These are phyloP conservation scores for Glarea lozoyensis DNA, from an alignment of 495 filamentous ascomycete species.

Conservation along the genomic window DNA sequence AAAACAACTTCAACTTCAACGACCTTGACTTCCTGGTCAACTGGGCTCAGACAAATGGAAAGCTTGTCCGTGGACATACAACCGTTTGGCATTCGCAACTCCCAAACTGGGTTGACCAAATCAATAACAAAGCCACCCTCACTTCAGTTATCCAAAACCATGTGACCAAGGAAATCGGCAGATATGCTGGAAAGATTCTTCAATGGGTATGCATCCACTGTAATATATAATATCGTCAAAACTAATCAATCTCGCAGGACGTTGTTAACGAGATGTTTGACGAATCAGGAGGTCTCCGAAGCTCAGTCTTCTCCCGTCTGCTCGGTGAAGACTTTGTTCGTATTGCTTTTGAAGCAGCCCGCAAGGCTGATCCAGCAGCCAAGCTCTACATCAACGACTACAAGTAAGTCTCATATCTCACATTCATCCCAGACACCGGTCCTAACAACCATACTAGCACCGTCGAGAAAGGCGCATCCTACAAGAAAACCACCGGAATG, in stretches of 20 bases:
- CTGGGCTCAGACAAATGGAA: slow-evolving; percentile 46
- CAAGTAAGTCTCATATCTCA: slow-evolving; percentile 39
- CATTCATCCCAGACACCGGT: neutral
- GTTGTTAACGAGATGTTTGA: slow-evolving; percentile 63
- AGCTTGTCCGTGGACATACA: slow-evolving; percentile 54
- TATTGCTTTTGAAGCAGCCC: slow-evolving; percentile 55
- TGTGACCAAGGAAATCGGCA: slow-evolving; percentile 44
- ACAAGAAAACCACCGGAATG: slow-evolving; percentile 55
- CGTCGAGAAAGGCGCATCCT: slow-evolving; percentile 19
- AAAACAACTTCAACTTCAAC: slow-evolving; percentile 14
- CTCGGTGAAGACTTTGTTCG: slow-evolving; percentile 45
- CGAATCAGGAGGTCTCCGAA: slow-evolving; percentile 49
- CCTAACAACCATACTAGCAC: neutral
- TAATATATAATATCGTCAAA: neutral
- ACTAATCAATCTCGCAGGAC: slow-evolving; percentile 28
- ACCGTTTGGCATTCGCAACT: slow-evolving; percentile 58
- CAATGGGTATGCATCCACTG: slow-evolving; percentile 36
- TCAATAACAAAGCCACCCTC: slow-evolving; percentile 40
- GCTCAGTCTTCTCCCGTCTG: slow-evolving; percentile 48
- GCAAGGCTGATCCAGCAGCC: slow-evolving; percentile 45
- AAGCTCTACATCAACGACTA: slow-evolving; percentile 66
- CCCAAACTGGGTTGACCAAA: slow-evolving; percentile 47
- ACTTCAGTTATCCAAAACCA: slow-evolving; percentile 51
- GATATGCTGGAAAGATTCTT: slow-evolving; percentile 54
- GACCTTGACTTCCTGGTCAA: slow-evolving; percentile 48